Evolutionary conservation across 2,329 filamentous ascomycete genomes (phyloP).

Genomic region (Colletotrichum sp.): DNA sequence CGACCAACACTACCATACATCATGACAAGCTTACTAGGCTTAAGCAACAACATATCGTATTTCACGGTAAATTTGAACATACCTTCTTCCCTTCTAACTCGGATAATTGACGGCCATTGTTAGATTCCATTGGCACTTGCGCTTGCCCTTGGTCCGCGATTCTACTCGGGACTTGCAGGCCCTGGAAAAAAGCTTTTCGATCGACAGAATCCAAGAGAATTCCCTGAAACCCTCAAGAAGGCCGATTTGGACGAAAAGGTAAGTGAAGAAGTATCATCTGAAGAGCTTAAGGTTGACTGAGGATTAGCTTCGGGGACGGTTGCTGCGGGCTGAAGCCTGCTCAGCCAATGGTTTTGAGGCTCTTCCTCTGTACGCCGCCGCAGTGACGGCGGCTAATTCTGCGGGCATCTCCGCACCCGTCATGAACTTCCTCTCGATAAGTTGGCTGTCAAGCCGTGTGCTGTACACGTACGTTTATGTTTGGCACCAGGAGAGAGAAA

Average conservation of each 20-base stretch:
- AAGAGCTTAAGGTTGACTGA: not conserved
- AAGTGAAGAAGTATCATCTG: accelerated
- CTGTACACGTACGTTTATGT: not conserved
- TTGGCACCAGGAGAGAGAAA: not conserved
- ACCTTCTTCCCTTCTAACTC: too few relatives aligned
- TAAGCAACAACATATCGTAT: not conserved
- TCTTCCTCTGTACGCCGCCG: not conserved
- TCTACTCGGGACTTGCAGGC: not conserved
- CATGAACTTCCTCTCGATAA: not conserved
- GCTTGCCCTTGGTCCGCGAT: not conserved
- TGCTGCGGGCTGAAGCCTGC: not conserved
- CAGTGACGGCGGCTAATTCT: not conserved
- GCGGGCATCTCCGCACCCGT: not conserved
- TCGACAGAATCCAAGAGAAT: not conserved
- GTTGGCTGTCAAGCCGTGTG: not conserved
- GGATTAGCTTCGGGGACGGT: not conserved
- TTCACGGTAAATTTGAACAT: not conserved
- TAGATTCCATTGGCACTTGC: not conserved
- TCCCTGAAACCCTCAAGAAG: not conserved
- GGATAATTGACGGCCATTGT: not conserved
- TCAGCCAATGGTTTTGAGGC: not conserved
- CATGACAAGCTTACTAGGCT: not conserved
- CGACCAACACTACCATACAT: not conserved
- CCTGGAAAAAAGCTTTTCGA: not conserved
- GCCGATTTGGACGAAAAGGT: not conserved